Evolutionary conservation across 163 green algal species (phyloP).

Genomic region (Scenedesmus sp.): DNA sequence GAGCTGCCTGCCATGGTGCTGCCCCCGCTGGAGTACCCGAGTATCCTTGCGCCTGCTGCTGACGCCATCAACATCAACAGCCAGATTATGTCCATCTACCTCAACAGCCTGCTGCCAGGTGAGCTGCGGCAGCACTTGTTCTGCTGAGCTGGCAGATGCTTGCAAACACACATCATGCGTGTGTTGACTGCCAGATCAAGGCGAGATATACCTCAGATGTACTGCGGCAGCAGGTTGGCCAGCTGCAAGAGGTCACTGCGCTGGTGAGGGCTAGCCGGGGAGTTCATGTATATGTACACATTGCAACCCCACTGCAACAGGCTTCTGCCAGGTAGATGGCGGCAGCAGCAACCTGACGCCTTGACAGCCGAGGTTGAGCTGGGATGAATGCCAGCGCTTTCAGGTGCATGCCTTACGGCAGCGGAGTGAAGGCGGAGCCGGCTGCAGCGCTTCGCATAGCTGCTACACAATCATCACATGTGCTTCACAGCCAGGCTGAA

Average conservation of each 20-base stretch:
- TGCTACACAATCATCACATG: background rate
- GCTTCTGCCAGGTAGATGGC: too few relatives aligned
- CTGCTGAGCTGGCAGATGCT: background rate
- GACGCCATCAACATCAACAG: slow-evolving; percentile 94
- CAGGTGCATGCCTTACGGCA: too few relatives aligned
- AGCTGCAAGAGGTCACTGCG: background rate
- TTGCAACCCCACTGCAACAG: too few relatives aligned
- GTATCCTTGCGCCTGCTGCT: slow-evolving; percentile 77
- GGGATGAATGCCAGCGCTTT: too few relatives aligned
- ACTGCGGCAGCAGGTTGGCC: background rate
- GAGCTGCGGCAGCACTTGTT: background rate
- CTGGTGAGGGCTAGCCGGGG: too few relatives aligned
- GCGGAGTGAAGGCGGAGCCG: too few relatives aligned
- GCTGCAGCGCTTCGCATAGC: background rate
- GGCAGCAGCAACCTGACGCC: too few relatives aligned
- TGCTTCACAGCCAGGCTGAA: too few relatives aligned
- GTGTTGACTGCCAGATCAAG: background rate
- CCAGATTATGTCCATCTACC: slow-evolving; percentile 90
- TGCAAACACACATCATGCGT: background rate
- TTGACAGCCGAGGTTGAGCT: too few relatives aligned
- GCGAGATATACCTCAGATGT: background rate
- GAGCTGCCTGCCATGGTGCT: slow-evolving; percentile 61
- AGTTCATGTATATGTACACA: too few relatives aligned
- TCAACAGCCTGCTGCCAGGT: slow-evolving; percentile 86
- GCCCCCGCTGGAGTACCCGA: slow-evolving; percentile 66